These are phyloP conservation scores for Solanum hybrid DNA, from an alignment of 305 asterid species.

Conservation along the genomic window DNA sequence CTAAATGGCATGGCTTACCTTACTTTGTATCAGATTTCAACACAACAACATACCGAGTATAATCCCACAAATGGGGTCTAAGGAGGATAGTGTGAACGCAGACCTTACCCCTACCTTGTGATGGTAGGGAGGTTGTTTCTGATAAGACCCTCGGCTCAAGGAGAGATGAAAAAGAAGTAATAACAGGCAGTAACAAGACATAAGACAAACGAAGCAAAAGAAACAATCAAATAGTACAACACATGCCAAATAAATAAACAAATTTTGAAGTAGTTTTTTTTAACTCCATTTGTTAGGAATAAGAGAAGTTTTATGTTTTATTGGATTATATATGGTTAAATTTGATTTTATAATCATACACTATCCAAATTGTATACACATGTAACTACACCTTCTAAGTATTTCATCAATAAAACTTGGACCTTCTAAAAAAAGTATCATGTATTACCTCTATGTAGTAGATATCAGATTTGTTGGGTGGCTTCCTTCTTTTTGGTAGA, in stretches of 20 bases:
- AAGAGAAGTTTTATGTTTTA: not conserved
- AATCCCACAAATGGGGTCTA: not conserved
- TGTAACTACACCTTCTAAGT: not conserved
- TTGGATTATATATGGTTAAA: not conserved
- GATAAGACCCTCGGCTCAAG: not conserved
- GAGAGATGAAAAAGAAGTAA: not conserved
- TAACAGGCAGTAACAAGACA: not conserved
- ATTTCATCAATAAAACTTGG: not conserved
- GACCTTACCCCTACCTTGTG: not conserved
- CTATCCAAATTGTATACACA: not conserved
- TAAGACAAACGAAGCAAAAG: not conserved
- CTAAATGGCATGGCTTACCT: not conserved
- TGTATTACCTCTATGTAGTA: conserved; percentile 61
- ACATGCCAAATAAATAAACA: not conserved
- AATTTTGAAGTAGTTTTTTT: not conserved
- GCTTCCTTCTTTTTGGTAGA: conserved; percentile 37
- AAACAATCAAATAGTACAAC: not conserved
- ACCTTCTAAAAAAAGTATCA: not conserved
- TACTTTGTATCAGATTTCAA: not conserved
- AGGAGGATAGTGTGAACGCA: not conserved
- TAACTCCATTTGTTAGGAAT: not conserved
- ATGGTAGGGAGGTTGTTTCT: not conserved
- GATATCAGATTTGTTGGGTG: conserved; percentile 34
- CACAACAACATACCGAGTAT: not conserved
- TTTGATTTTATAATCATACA: not conserved